Conservation (phyloP, 805 yeast genomes). For the Candida lessepsii region DNA sequence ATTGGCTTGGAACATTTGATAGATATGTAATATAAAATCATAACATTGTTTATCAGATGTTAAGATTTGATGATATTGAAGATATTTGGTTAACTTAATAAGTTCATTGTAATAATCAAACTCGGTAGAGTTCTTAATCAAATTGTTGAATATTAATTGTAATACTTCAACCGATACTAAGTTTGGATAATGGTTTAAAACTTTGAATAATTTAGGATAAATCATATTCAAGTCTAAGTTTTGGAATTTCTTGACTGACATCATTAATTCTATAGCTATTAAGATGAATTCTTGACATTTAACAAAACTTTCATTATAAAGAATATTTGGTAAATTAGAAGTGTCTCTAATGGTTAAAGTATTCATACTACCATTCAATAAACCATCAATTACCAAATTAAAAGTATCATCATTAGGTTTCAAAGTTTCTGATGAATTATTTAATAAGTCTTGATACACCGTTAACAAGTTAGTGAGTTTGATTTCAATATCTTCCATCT, state of each 20-base stretch:
- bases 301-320: slow-evolving; percentile 42
- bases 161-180: slow-evolving; percentile 22
- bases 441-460: slow-evolving; percentile 65
- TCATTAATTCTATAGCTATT: slow-evolving; percentile 43
- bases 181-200: slow-evolving; percentile 28
- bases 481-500: slow-evolving; percentile 47
- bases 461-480: slow-evolving; percentile 61
- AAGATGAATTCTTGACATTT: slow-evolving; percentile 46
- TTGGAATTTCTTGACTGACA: slow-evolving; percentile 43
- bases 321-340: slow-evolving; percentile 11
- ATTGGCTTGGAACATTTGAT: slow-evolving; percentile 14
- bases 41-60: slow-evolving; percentile 21
- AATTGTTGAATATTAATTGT: slow-evolving; percentile 12
- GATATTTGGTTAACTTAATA: slow-evolving; percentile 29
- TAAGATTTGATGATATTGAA: slow-evolving; percentile 19
- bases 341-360: slow-evolving; percentile 8
- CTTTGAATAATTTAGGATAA: slow-evolving; percentile 35
- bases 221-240: slow-evolving; percentile 31
- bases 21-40: slow-evolving; percentile 26
- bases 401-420: slow-evolving; percentile 60
- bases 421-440: slow-evolving; percentile 15
- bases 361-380: slow-evolving; percentile 53
- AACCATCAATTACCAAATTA: slow-evolving; percentile 45
- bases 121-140: slow-evolving; percentile 23
- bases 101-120: slow-evolving; percentile 35